These are phyloP conservation scores for Cornus suecica DNA, from an alignment of 148 eudicot genomes.

Conservation along the genomic window DNA sequence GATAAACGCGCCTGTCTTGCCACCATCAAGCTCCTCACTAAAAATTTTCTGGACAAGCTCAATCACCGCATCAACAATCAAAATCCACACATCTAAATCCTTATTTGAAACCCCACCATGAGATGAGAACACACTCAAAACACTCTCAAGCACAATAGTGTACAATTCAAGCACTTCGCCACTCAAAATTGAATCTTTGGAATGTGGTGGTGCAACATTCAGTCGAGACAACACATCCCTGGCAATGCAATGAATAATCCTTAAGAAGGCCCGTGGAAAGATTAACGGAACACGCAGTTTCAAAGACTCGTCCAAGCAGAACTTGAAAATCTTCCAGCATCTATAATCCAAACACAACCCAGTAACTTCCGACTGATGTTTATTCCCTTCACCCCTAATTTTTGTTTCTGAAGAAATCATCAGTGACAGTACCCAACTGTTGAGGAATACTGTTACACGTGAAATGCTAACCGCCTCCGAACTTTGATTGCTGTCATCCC, in stretches of 20 bases:
- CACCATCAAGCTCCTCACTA: constrained; percentile 30
- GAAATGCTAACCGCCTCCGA: constrained; percentile 48
- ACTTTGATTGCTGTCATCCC: constrained; percentile 23
- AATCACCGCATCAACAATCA: constrained; percentile 45
- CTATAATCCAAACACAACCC: constrained; percentile 61
- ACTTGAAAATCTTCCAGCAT: constrained; percentile 79
- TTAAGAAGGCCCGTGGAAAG: constrained; percentile 59
- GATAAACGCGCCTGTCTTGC: constrained; percentile 34
- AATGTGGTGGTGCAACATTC: constrained; percentile 17
- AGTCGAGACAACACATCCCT: constrained; percentile 31
- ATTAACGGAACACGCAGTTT: constrained; percentile 40
- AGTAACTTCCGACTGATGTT: constrained; percentile 28
- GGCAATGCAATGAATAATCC: constrained; percentile 58
- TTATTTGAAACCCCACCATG: constrained; percentile 63
- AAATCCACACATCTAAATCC: constrained; percentile 76
- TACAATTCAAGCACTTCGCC: constrained; percentile 33
- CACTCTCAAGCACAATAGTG: constrained; percentile 42
- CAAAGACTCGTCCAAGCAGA: constrained; percentile 71
- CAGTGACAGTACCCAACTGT: constrained; percentile 70
- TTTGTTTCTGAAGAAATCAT: constrained; percentile 69
- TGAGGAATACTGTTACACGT: constrained; percentile 44
- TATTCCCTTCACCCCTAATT: constrained; percentile 37
- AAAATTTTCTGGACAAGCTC: constrained; percentile 44
- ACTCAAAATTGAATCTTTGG: constrained; percentile 19
- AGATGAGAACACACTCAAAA: constrained; percentile 51